phyloP scores from a whole-genome alignment of 148 eudicot genomes.

The Pharnaceum exiguum region DNA sequence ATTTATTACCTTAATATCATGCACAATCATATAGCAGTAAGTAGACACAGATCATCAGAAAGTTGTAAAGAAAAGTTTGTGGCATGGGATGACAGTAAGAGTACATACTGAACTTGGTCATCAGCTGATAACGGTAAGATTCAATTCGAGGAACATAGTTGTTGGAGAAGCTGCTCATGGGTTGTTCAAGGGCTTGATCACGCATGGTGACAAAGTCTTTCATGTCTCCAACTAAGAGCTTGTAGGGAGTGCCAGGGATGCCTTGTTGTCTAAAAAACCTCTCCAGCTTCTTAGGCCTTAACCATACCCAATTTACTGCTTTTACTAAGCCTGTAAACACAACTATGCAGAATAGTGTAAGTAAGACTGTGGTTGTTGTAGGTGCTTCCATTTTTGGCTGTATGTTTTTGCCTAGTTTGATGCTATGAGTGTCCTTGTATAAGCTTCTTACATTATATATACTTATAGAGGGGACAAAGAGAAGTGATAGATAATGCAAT shows the following conservation, averaged over 20 bases:
- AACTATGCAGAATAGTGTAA: conserved; percentile 2
- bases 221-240: conserved; percentile 5
- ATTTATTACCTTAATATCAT: no score
- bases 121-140: not conserved
- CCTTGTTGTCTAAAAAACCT: conserved; percentile 9
- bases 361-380: not conserved
- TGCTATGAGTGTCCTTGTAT: no score
- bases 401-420: no score
- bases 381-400: not conserved
- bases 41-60: no score
- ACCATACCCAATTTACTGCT: conserved; percentile 12
- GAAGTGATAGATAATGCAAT: no score
- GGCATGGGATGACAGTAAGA: no score
- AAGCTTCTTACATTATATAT: no score
- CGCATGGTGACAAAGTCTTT: not conserved
- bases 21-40: no score
- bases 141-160: not conserved
- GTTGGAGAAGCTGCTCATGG: conserved; percentile 8
- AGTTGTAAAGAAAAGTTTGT: no score
- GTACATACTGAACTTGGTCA: conserved; percentile 5
- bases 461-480: no score
- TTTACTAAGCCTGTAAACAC: not conserved
- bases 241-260: conserved; percentile 8
- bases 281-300: conserved; percentile 11
- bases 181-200: not conserved